These are phyloP conservation scores for Salix suchowensis DNA, from an alignment of 345 rosid genomes.

Conservation along the genomic window DNA sequence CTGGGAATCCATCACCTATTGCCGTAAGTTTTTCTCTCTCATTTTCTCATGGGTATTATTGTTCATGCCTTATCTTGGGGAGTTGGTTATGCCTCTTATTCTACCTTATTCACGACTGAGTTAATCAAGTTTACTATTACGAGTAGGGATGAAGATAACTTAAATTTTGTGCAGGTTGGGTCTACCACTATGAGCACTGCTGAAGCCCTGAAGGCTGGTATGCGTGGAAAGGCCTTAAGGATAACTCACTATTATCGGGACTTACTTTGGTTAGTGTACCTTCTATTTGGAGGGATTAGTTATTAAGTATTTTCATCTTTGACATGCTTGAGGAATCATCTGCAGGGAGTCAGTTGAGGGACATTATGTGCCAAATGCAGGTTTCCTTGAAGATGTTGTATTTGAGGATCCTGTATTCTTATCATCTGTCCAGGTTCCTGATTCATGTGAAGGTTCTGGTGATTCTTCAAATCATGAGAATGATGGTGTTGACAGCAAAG, in stretches of 20 bases:
- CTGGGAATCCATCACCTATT: slow-evolving; percentile 82
- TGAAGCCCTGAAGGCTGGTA: slow-evolving; percentile 79
- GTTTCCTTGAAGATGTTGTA: slow-evolving; percentile 76
- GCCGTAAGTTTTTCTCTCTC: slow-evolving; percentile 51
- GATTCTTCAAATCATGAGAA: slow-evolving; percentile 30
- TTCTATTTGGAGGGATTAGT: slow-evolving; percentile 5
- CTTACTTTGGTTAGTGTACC: slow-evolving; percentile 57
- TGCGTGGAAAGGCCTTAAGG: slow-evolving; percentile 92
- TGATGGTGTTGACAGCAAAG: slow-evolving; percentile 25
- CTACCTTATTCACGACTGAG: not conserved
- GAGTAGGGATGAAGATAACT: not conserved
- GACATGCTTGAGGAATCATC: slow-evolving; percentile 27
- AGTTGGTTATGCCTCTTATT: not conserved
- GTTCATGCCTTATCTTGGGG: not conserved
- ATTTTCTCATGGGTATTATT: not conserved
- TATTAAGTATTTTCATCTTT: slow-evolving; percentile 5
- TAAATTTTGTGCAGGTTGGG: slow-evolving; percentile 58
- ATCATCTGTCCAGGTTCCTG: slow-evolving; percentile 36
- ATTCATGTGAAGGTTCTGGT: slow-evolving; percentile 36
- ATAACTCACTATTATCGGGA: slow-evolving; percentile 79
- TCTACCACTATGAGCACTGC: slow-evolving; percentile 72
- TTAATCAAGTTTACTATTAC: not conserved
- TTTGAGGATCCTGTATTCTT: slow-evolving; percentile 63
- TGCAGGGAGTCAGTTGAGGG: slow-evolving; percentile 80
- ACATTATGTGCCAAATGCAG: slow-evolving; percentile 72